Evolutionary conservation across 768 basidiomycete genomes (phyloP).

Genomic region (Pleurotus ostreatus): DNA sequence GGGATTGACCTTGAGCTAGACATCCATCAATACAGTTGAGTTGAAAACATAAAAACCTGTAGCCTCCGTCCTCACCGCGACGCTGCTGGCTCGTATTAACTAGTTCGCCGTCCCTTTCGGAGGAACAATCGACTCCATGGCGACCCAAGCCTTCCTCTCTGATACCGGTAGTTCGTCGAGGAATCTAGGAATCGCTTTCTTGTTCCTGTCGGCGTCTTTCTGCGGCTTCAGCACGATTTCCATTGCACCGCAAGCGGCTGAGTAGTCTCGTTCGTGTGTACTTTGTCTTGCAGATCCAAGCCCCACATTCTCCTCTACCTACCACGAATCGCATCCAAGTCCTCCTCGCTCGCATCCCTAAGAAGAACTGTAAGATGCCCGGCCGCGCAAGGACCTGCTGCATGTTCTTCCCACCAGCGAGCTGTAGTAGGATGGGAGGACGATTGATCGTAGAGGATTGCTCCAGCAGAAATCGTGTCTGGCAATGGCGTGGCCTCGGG

Average conservation of each 20-base stretch:
- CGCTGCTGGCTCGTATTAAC: slow-evolving; percentile 70
- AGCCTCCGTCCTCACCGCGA: slow-evolving; percentile 56
- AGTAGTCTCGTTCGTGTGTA: slow-evolving; percentile 19
- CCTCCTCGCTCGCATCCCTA: slow-evolving; percentile 35
- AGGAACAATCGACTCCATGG: slow-evolving; percentile 88
- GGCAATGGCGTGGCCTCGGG: slow-evolving; percentile 58
- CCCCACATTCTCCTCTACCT: slow-evolving; percentile 93
- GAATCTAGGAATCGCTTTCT: slow-evolving; percentile 73
- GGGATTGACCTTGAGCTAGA: slow-evolving; percentile 10
- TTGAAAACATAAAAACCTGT: slow-evolving; percentile 79
- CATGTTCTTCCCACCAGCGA: slow-evolving; percentile 94
- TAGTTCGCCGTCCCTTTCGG: slow-evolving; percentile 67
- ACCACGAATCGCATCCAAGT: slow-evolving; percentile 52
- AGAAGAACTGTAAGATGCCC: slow-evolving; percentile 68
- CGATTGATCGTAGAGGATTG: slow-evolving; percentile 87
- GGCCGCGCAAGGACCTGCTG: slow-evolving; percentile 81
- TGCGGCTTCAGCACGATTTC: slow-evolving; percentile 91
- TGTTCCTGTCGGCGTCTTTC: slow-evolving; percentile 95
- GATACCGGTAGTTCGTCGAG: slow-evolving; percentile 54
- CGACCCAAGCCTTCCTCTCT: slow-evolving; percentile 86
- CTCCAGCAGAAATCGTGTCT: slow-evolving; percentile 75
- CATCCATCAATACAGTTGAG: slow-evolving; percentile 43
- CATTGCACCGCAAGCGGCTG: slow-evolving; percentile 48
- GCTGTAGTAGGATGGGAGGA: slow-evolving; percentile 43
- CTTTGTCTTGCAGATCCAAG: slow-evolving; percentile 48